These are phyloP conservation scores for Spirogloea muscicola DNA, from an alignment of 139 green algal species.

Conservation along the genomic window DNA sequence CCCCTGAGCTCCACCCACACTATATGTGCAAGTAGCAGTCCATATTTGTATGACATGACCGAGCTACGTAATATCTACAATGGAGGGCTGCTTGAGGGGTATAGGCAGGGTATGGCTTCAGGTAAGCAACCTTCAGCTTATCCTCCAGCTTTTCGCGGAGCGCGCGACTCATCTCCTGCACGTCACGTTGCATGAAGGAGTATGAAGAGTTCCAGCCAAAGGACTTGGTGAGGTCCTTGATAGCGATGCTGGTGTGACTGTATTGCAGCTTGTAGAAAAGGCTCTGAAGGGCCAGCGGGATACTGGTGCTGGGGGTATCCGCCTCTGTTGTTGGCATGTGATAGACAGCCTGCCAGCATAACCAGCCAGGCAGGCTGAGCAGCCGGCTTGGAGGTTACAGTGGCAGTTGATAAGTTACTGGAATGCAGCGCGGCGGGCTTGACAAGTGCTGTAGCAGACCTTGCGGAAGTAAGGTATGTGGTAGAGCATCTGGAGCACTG, in stretches of 20 bases:
- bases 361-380: too few species aligned
- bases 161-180: slow-evolving; percentile 95
- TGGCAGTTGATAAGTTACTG: too few species aligned
- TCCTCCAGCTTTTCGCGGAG: slow-evolving; percentile 95
- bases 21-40: neutral
- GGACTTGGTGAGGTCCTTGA: slow-evolving; percentile 91
- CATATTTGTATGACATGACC: neutral
- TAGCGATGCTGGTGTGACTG: slow-evolving; percentile 65
- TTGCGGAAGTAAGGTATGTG: slow-evolving; percentile 83
- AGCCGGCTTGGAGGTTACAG: too few species aligned
- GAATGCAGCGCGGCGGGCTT: too few species aligned
- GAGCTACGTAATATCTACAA: too few species aligned
- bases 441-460: slow-evolving; percentile 85
- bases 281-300: slow-evolving; percentile 91
- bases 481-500: slow-evolving; percentile 93
- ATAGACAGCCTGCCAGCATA: slow-evolving; percentile 94
- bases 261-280: slow-evolving; percentile 97
- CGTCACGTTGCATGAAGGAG: slow-evolving; percentile 96
- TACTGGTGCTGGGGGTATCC: slow-evolving; percentile 57
- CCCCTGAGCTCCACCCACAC: neutral
- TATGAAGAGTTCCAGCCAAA: slow-evolving; percentile 95
- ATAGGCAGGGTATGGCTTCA: too few species aligned
- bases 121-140: slow-evolving; percentile 87
- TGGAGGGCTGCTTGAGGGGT: too few species aligned
- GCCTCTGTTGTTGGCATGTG: slow-evolving; percentile 81